Conservation (phyloP, 352 stramenopile species). For the Globisporangium radiosum region DNA sequence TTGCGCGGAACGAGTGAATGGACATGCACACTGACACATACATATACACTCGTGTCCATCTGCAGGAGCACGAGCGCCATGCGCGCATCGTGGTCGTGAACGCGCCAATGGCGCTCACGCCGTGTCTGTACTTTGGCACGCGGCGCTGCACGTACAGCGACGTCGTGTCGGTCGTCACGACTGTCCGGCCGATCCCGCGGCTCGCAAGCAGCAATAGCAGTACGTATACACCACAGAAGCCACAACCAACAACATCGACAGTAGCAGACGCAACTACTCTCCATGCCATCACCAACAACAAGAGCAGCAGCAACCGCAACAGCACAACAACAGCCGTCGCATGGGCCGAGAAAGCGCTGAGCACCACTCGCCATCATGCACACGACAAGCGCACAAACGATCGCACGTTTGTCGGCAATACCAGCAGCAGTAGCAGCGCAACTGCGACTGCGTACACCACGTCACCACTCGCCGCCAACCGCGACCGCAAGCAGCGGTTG, state of each 20-base stretch:
- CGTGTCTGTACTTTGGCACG: constrained; percentile 68
- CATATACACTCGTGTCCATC: too few species aligned
- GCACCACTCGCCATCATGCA: not conserved
- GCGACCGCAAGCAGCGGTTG: constrained; percentile 9
- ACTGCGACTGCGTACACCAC: constrained; percentile 8
- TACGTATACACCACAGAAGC: not conserved
- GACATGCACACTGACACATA: not conserved
- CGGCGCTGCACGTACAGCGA: constrained; percentile 68
- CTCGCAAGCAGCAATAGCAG: constrained; percentile 9
- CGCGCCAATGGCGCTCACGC: constrained; percentile 38
- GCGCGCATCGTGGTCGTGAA: constrained; percentile 54
- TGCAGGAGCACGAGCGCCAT: constrained; percentile 36
- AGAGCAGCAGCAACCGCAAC: not conserved
- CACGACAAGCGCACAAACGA: constrained; percentile 1
- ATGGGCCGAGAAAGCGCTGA: constrained; percentile 5
- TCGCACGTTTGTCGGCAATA: not conserved
- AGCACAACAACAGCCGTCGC: not conserved
- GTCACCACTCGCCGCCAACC: constrained; percentile 19
- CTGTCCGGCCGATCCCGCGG: constrained; percentile 22
- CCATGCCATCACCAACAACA: not conserved
- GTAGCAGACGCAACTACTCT: not conserved
- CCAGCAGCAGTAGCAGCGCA: not conserved
- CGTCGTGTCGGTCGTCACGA: constrained; percentile 65
- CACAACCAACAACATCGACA: not conserved
- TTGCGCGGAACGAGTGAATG: not conserved